phyloP scores from a whole-genome alignment of 768 basidiomycete genomes.

The Boletus tomentosulus region DNA sequence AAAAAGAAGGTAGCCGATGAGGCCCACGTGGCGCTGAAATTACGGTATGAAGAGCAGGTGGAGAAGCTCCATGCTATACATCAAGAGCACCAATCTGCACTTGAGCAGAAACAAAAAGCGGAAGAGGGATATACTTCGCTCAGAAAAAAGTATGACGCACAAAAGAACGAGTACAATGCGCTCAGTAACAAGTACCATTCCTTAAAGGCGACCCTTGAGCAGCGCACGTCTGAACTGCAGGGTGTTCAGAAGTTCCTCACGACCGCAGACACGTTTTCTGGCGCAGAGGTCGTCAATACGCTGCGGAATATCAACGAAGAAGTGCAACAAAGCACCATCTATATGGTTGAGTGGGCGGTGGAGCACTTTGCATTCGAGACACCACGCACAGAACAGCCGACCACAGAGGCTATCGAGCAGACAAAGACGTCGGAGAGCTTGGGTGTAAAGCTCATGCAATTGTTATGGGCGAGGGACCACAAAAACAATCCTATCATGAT shows the following conservation, averaged over 20 bases:
- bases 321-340: constrained; percentile 42
- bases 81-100: neutral
- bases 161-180: constrained; percentile 11
- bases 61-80: constrained; percentile 5
- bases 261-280: constrained; percentile 38
- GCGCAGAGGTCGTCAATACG: constrained; percentile 41
- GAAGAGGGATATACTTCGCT: constrained; percentile 4
- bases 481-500: constrained; percentile 27
- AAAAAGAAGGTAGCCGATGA: constrained; percentile 8
- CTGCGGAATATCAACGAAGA: constrained; percentile 42
- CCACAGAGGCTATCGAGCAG: constrained; percentile 3
- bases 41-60: constrained; percentile 9
- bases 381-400: constrained; percentile 2
- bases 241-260: constrained; percentile 41
- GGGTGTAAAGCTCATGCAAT: constrained; percentile 15
- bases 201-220: constrained; percentile 29
- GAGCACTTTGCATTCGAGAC: constrained; percentile 33
- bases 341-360: constrained; percentile 41
- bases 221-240: constrained; percentile 39
- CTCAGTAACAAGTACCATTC: constrained; percentile 10
- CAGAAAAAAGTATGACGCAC: constrained; percentile 8
- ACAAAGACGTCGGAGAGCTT: constrained; percentile 10
- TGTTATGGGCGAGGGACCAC: constrained; percentile 19
- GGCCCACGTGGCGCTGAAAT: constrained; percentile 15
- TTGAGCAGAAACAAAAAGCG: constrained; percentile 2